A percentile compares a stretch with the other conserved stretches of the same genome.
phyloP scores from a whole-genome alignment of 2,329 filamentous ascomycete genomes.

The Amauroascus niger region DNA sequence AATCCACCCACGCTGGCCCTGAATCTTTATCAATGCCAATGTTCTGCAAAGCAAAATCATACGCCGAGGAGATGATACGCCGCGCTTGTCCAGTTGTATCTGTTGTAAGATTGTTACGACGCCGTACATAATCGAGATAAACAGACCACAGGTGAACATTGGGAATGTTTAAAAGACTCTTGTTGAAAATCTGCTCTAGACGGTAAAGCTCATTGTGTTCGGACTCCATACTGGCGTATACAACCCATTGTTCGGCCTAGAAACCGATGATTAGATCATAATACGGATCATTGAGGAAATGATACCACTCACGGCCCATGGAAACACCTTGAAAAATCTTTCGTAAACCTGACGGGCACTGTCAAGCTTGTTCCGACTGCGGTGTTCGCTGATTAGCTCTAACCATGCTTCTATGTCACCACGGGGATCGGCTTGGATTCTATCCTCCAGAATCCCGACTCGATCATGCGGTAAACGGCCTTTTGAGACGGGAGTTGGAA shows the following conservation, averaged over 20 bases:
- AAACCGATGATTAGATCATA: slow-evolving; percentile 24
- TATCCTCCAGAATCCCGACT: slow-evolving; percentile 73
- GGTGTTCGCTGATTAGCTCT: slow-evolving; percentile 73
- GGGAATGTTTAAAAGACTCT: slow-evolving; percentile 65
- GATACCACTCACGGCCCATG: slow-evolving; percentile 67
- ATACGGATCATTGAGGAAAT: neutral
- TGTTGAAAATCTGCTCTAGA: slow-evolving; percentile 74
- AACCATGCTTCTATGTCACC: slow-evolving; percentile 91
- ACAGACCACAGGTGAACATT: slow-evolving; percentile 84
- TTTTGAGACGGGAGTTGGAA: slow-evolving; percentile 39
- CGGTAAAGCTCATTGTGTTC: slow-evolving; percentile 70
- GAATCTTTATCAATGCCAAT: slow-evolving; percentile 88
- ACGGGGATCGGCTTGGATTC: slow-evolving; percentile 82
- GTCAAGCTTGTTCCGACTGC: slow-evolving; percentile 69
- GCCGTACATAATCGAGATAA: slow-evolving; percentile 90
- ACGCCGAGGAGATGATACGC: slow-evolving; percentile 70
- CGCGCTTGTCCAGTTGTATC: slow-evolving; percentile 69
- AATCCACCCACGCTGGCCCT: slow-evolving; percentile 85
- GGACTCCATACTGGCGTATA: slow-evolving; percentile 81
- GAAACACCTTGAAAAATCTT: slow-evolving; percentile 79
- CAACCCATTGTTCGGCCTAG: slow-evolving; percentile 84
- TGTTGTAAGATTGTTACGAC: slow-evolving; percentile 74
- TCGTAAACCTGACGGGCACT: slow-evolving; percentile 72
- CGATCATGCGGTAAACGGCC: slow-evolving; percentile 60
- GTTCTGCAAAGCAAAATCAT: slow-evolving; percentile 82